A percentile compares a stretch with the other conserved stretches of the same genome.
Conservation (phyloP, 495 filamentous ascomycete genomes). For the Lophium mytilinum region DNA sequence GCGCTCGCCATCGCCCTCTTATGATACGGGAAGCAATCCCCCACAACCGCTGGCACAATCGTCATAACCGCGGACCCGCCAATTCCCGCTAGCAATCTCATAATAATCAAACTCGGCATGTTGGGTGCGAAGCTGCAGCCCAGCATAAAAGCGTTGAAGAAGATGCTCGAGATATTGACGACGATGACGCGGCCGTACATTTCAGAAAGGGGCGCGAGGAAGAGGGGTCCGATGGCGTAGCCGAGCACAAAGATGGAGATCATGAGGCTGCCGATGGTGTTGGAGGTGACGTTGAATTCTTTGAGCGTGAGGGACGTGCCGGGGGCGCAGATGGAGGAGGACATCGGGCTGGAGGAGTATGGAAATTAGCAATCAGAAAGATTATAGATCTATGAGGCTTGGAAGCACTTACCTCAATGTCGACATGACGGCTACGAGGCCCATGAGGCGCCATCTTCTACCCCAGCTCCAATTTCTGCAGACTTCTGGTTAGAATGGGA, state of each 20-base stretch:
- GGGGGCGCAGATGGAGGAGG: slow-evolving; percentile 13
- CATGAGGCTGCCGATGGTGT: slow-evolving; percentile 14
- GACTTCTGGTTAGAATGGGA: not conserved
- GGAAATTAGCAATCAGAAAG: not conserved
- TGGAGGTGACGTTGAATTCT: slow-evolving; percentile 11
- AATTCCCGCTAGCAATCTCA: slow-evolving; percentile 16
- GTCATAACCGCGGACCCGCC: slow-evolving; percentile 17
- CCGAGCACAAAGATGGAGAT: slow-evolving; percentile 20
- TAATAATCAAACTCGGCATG: slow-evolving; percentile 15
- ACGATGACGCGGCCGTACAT: slow-evolving; percentile 14
- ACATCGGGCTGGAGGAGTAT: slow-evolving; percentile 6
- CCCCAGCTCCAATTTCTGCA: slow-evolving; percentile 10
- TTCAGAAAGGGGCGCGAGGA: slow-evolving; percentile 20
- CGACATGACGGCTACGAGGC: slow-evolving; percentile 2
- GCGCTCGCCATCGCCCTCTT: slow-evolving; percentile 9
- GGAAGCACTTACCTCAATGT: not conserved
- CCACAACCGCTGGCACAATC: slow-evolving; percentile 10
- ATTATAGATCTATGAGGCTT: not conserved
- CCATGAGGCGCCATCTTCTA: slow-evolving; percentile 14
- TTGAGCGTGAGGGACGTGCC: slow-evolving; percentile 12
- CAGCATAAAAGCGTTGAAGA: slow-evolving; percentile 15
- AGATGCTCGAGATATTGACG: slow-evolving; percentile 3
- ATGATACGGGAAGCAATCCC: slow-evolving; percentile 15
- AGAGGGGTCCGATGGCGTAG: slow-evolving; percentile 19
- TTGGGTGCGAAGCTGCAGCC: slow-evolving; percentile 13